Evolutionary conservation across 768 basidiomycete genomes (phyloP).

Genomic region (Leccinellum albellum): DNA sequence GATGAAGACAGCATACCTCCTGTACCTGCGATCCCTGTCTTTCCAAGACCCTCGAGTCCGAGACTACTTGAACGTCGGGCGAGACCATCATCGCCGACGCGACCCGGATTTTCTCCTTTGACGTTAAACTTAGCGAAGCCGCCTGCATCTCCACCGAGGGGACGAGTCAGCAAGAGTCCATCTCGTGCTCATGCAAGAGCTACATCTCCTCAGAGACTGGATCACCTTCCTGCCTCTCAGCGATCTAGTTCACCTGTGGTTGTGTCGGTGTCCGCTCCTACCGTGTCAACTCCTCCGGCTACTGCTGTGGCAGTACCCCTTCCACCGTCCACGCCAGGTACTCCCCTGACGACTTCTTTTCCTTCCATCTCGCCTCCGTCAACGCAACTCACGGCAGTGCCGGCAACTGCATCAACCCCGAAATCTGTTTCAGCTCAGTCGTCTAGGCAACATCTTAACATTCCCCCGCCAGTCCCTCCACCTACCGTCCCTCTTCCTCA

Average conservation of each 20-base stretch:
- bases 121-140: conserved; percentile 22
- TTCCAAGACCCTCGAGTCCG: conserved; percentile 29
- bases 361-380: neutral
- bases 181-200: conserved; percentile 15
- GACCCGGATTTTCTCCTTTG: conserved; percentile 28
- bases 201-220: conserved; percentile 9
- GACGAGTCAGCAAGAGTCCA: conserved; percentile 27
- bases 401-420: neutral
- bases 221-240: conserved; percentile 2
- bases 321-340: conserved; percentile 17
- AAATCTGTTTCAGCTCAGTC: conserved; percentile 11
- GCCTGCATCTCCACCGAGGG: conserved; percentile 16
- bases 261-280: conserved; percentile 6
- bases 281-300: conserved; percentile 1
- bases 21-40: conserved; percentile 28
- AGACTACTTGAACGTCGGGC: conserved; percentile 24
- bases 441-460: conserved; percentile 27
- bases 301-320: conserved; percentile 7
- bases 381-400: neutral
- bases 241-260: conserved; percentile 9
- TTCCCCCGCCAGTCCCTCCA: conserved; percentile 31
- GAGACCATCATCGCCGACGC: conserved; percentile 25
- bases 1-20: conserved; percentile 29
- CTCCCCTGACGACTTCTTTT: conserved; percentile 19
- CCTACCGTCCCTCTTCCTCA: conserved; percentile 31